Conservation (phyloP, 1,284 basidiomycete species). For the Cystobasidium sp. region DNA sequence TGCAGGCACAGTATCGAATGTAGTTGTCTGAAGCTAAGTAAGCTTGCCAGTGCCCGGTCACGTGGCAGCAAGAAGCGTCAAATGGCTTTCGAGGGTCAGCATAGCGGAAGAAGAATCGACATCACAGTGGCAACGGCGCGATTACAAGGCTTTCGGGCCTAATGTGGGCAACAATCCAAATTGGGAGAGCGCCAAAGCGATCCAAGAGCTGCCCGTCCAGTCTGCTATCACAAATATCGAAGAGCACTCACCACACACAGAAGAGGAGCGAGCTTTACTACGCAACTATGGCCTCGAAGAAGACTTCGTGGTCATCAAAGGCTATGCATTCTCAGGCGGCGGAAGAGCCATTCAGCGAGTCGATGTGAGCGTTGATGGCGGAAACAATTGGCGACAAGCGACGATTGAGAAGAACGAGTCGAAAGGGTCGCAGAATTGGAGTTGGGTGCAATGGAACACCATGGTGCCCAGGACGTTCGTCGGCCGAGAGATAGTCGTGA, state of each 20-base stretch:
- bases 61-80: conserved; percentile 40
- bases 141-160: conserved; percentile 42
- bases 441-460: conserved; percentile 38
- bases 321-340: conserved; percentile 40
- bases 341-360: conserved; percentile 36
- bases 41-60: conserved; percentile 28
- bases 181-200: conserved; percentile 24
- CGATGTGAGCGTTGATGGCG: conserved; percentile 40
- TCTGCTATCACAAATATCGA: conserved; percentile 36
- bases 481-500: conserved; percentile 40
- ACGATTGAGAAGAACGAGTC: conserved; percentile 28
- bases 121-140: conserved; percentile 40
- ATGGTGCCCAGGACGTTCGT: conserved; percentile 37
- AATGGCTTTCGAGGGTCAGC: conserved; percentile 34
- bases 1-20: too few relatives aligned
- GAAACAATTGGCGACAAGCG: conserved; percentile 36
- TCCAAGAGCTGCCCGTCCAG: conserved; percentile 42
- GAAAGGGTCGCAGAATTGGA: conserved; percentile 39
- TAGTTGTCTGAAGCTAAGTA: background rate
- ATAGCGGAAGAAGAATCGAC: conserved; percentile 39
- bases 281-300: conserved; percentile 42
- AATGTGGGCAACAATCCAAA: conserved; percentile 37
- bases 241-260: conserved; percentile 31
- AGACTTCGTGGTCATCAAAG: conserved; percentile 35
- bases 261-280: conserved; percentile 31